Evolutionary conservation across 2,329 filamentous ascomycete species (phyloP), one percentile per base, ranked within the genome.

Genomic region (Sarocladiaceae sp.): DNA sequence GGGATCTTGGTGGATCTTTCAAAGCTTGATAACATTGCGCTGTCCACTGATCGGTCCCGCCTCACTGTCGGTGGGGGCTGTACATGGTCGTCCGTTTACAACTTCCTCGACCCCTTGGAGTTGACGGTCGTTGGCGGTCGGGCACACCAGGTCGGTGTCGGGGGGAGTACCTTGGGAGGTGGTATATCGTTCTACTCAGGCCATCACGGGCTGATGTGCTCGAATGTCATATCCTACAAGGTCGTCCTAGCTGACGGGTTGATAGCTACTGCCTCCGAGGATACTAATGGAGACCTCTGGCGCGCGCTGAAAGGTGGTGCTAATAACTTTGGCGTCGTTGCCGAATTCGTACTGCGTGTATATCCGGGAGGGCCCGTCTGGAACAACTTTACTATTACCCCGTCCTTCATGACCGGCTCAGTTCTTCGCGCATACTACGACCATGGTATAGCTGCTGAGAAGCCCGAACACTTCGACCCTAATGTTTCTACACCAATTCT

Each of bases 121-220:
- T 56, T 72, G 2, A 62, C 65, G 3, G 70, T 73, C 3, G 62
- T 67, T 1, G 75, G 73, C 2, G 73, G 71, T 2, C 65, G 75
- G 15, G 63, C 64, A 10, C 58, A 65, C 0, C 61, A 62, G 3
- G 69, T 76, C 10, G 73, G 73, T 13, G 73, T 77, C 1, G 65
- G 69, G 4, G 76, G 75, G 1, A 63, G 75, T 22, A 57, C 71
- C 3, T 67, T 76, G 1, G 74, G 74, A 5, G 73, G 77, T 23
- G 78, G 78, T 10, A 70, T 78, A 20, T 75, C 73, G 1, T 79
- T 69, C 62, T 73, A 77, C 58, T 68, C 71, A 2, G 68, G 69
- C 0, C 63, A 61, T 1, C 61, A 71, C 23, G 77, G 78, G 3
- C 74, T 71, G 60, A 71, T 67, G 7, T 76, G 71, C 52, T 75